A percentile compares a stretch with the other conserved stretches of the same genome.
These are phyloP conservation scores for Pythium rishiriense DNA, from an alignment of 352 stramenopile genomes.

Conservation along the genomic window DNA sequence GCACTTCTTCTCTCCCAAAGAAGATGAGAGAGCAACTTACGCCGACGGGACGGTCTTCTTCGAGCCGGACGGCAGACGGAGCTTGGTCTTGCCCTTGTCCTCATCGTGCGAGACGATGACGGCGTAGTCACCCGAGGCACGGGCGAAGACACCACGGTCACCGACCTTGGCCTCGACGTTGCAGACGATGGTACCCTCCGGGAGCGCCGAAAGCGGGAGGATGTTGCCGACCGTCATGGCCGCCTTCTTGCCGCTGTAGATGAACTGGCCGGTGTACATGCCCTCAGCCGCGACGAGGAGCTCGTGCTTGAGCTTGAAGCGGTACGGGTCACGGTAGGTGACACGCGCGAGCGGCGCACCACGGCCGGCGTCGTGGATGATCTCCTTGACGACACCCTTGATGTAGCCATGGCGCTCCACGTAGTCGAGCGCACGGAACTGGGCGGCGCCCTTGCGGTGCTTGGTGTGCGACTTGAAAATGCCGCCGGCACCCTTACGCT, in stretches of 20 bases:
- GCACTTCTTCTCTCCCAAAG: conserved; percentile 1
- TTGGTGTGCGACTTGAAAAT: conserved; percentile 88
- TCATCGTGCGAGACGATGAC: conserved; percentile 99
- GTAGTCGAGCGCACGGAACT: conserved; percentile 88
- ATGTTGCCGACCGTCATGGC: conserved; percentile 97
- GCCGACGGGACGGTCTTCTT: conserved; percentile 96
- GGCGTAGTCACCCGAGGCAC: conserved; percentile 97
- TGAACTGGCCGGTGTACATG: conserved; percentile 99
- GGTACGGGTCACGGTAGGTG: conserved; percentile 92
- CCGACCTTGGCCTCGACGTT: conserved; percentile 96
- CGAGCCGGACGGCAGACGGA: conserved; percentile 95
- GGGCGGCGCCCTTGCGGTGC: conserved; percentile 71
- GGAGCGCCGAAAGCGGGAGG: conserved; percentile 93
- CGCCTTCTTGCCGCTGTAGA: conserved; percentile 98
- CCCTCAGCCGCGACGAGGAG: conserved; percentile 97
- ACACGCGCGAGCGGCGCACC: conserved; percentile 96
- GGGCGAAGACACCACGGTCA: conserved; percentile 96
- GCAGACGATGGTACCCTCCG: conserved; percentile 99
- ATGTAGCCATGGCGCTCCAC: conserved; percentile 96
- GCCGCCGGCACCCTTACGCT: conserved; percentile 85
- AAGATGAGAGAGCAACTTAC: conserved; percentile 62
- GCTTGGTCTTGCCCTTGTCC: conserved; percentile 96
- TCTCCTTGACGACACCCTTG: conserved; percentile 99
- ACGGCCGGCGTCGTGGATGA: conserved; percentile 98
- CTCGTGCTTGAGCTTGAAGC: conserved; percentile 91